Conservation (phyloP, 148 eudicot genomes). For the Cornus suecica region DNA sequence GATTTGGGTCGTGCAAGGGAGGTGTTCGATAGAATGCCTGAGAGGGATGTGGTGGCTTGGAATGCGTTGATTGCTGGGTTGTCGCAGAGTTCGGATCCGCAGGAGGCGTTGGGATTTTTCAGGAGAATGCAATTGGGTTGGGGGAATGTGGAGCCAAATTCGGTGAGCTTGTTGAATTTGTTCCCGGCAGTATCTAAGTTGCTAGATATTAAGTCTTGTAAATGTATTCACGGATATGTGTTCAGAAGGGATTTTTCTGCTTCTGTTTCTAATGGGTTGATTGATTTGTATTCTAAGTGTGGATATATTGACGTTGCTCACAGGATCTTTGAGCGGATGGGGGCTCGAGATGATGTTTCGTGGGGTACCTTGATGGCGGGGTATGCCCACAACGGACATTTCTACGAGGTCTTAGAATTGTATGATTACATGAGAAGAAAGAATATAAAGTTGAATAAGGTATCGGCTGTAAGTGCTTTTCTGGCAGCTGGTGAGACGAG, state of each 20-base stretch:
- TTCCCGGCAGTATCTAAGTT: slow-evolving; percentile 58
- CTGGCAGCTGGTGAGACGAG: slow-evolving; percentile 63
- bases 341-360: slow-evolving; percentile 47
- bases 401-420: slow-evolving; percentile 42
- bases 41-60: slow-evolving; percentile 64
- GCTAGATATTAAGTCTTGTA: slow-evolving; percentile 39
- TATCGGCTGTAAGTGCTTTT: slow-evolving; percentile 55
- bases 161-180: slow-evolving; percentile 66
- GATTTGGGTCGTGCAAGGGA: slow-evolving; percentile 38
- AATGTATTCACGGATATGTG: slow-evolving; percentile 52
- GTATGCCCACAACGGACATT: slow-evolving; percentile 49
- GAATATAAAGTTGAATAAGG: slow-evolving; percentile 43
- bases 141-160: slow-evolving; percentile 42
- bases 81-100: slow-evolving; percentile 38
- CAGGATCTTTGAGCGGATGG: slow-evolving; percentile 45
- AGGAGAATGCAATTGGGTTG: slow-evolving; percentile 35
- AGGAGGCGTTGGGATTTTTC: slow-evolving; percentile 29
- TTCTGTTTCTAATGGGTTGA: slow-evolving; percentile 58
- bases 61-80: slow-evolving; percentile 67
- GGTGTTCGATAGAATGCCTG: slow-evolving; percentile 65
- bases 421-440: slow-evolving; percentile 47
- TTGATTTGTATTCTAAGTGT: slow-evolving; percentile 64
- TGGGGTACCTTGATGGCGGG: slow-evolving; percentile 85
- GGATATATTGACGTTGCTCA: slow-evolving; percentile 35
- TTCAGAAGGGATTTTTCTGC: slow-evolving; percentile 37